Conservation (phyloP, 805 yeast genomes). For the Ascoidea asiatica region DNA sequence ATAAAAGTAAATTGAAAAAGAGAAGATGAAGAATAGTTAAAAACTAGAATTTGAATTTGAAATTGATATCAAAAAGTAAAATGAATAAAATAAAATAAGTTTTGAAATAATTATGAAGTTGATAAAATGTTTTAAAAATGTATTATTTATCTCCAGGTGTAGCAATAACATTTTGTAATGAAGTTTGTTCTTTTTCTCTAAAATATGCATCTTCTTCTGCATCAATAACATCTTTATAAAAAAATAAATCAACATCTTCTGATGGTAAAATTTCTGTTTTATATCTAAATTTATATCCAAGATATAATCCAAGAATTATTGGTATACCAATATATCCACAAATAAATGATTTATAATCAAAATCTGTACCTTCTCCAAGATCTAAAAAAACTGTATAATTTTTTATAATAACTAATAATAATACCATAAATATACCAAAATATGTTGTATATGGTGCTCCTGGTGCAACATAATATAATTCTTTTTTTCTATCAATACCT, state of each 20-base stretch:
- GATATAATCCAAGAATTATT: conserved; percentile 21
- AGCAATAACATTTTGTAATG: too few relatives aligned
- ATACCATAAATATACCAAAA: conserved; percentile 39
- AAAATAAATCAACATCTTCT: conserved; percentile 25
- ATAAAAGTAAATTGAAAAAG: too few relatives aligned
- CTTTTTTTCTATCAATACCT: conserved; percentile 31
- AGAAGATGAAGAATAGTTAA: too few relatives aligned
- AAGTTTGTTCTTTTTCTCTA: conserved; percentile 1
- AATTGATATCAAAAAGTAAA: too few relatives aligned
- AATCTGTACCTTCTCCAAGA: conserved; percentile 19
- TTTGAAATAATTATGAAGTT: too few relatives aligned
- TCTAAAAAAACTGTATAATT: conserved; percentile 63
- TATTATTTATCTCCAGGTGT: too few relatives aligned
- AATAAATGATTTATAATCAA: conserved; percentile 53
- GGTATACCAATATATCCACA: conserved; percentile 68
- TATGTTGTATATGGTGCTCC: conserved; percentile 60
- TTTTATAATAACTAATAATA: conserved; percentile 46
- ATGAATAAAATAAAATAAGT: too few relatives aligned
- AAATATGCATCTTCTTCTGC: conserved; percentile 20
- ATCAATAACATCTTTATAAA: conserved; percentile 31
- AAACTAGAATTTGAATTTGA: too few relatives aligned
- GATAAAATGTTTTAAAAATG: too few relatives aligned
- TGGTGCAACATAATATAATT: too few relatives aligned
- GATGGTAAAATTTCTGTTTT: conserved; percentile 11
- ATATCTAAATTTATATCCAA: conserved; percentile 20